These are phyloP conservation scores for Volvariella volvacea DNA, from an alignment of 1,284 basidiomycete species.

Conservation along the genomic window DNA sequence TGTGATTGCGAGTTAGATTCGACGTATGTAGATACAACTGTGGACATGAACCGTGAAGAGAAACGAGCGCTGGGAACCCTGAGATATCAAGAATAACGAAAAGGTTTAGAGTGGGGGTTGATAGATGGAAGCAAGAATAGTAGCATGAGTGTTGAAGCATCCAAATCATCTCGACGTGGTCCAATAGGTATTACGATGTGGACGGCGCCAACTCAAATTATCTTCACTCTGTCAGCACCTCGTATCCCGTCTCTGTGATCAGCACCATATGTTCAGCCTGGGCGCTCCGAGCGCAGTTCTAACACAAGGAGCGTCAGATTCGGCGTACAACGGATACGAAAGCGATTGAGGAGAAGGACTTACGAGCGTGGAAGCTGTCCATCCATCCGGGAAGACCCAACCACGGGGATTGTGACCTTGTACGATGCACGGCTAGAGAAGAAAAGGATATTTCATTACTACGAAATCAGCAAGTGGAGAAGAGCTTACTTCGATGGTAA, in stretches of 20 bases:
- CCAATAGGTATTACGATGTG: too few species aligned
- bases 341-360: neutral
- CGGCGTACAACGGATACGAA: neutral
- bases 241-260: constrained; percentile 66
- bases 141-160: too few species aligned
- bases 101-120: too few species aligned
- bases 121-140: too few species aligned
- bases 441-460: neutral
- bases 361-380: constrained; percentile 82
- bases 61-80: too few species aligned
- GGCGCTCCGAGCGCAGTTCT: constrained; percentile 70
- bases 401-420: constrained; percentile 63
- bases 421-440: constrained; percentile 62
- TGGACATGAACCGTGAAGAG: too few species aligned
- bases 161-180: too few species aligned
- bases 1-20: too few species aligned
- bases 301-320: constrained; percentile 1
- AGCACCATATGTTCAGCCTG: constrained; percentile 87
- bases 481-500: constrained; percentile 72
- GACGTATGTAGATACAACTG: too few species aligned
- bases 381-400: constrained; percentile 82
- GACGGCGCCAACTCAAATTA: too few species aligned
- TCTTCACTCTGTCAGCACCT: constrained; percentile 28
- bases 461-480: neutral
- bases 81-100: too few species aligned